These are phyloP conservation scores for Stenocarpella maydis DNA, from an alignment of 2,329 filamentous ascomycete species.

Conservation along the genomic window DNA sequence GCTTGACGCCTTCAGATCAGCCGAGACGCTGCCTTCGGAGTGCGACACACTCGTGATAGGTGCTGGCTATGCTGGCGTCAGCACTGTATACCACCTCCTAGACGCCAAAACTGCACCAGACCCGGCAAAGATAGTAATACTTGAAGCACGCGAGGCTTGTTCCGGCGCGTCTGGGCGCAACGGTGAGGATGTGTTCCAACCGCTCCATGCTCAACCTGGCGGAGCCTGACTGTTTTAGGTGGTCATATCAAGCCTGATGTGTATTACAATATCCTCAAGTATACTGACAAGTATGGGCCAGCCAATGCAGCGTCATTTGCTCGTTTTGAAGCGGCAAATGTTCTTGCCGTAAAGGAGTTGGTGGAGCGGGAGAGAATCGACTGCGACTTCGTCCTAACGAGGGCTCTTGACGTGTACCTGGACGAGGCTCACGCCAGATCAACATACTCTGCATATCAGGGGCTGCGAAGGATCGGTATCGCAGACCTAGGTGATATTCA, in stretches of 20 bases:
- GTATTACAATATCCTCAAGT: constrained; percentile 28
- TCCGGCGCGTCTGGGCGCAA: constrained; percentile 50
- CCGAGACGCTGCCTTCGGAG: constrained; percentile 46
- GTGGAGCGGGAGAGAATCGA: constrained; percentile 45
- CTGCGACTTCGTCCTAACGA: constrained; percentile 49
- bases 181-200: constrained; percentile 39
- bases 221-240: not conserved
- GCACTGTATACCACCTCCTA: constrained; percentile 51
- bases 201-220: not conserved
- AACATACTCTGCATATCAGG: constrained; percentile 42
- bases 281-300: constrained; percentile 21
- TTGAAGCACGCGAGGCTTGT: constrained; percentile 47
- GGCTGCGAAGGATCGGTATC: constrained; percentile 41
- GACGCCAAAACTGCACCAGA: constrained; percentile 33
- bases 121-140: constrained; percentile 39
- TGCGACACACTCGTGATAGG: constrained; percentile 58
- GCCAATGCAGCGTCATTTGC: constrained; percentile 55
- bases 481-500: constrained; percentile 43
- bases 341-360: constrained; percentile 46
- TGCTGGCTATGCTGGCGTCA: constrained; percentile 54
- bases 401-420: constrained; percentile 49
- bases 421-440: constrained; percentile 36
- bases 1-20: constrained; percentile 50
- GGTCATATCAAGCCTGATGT: constrained; percentile 32
- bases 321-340: constrained; percentile 58